Evolutionary conservation across 1,284 basidiomycete genomes (phyloP), one percentile per base, ranked within the genome.

Genomic region (Abortiporus biennis): DNA sequence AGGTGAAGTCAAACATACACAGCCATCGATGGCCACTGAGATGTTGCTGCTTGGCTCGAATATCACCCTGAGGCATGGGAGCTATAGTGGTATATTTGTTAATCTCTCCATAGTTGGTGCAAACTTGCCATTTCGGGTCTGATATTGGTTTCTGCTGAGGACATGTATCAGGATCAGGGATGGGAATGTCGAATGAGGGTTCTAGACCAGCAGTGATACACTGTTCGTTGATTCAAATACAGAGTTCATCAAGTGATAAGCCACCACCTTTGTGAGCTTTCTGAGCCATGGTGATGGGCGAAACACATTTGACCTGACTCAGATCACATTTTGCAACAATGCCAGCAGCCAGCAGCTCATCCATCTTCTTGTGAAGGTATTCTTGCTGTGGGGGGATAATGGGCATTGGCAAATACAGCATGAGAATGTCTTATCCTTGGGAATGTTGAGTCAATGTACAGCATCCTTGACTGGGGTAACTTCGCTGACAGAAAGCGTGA

Each of bases 1-100:
- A 51, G 8, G 61, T 57, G 41, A 66, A 64, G 42, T 68, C 61
- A 21, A 67, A 61, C 0, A 58, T 38, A 9, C 45, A 52, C 0
- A 67, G 30, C 42, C 52, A 68, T 2, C 56, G 21, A 32, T 66
- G 57, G 0, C 65, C 62, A 15, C 53, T 54, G 0, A 67, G 44
- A 2, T 45, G 11, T 17, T 58, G 57, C 35, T 68, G 65, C 40
- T 66, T 67, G 1, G 50, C 43, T 0, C 54, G 40, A 0, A 67
- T 64, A 47, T 67, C 59, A 4, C 65, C 62, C 40, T 62, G 59
- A 4, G 54, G 63, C 46, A 69, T 61, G 2, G 64, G 54, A 5
- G 57, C 50, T 1, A 68, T 50, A 24, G 62, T 36, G 0, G 64
- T 67, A 2, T 59, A 49, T 16, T 55, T 53, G 51, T 70, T 69